phyloP scores from a whole-genome alignment of 257 asterid species.

The Cynanchum wilfordii region DNA sequence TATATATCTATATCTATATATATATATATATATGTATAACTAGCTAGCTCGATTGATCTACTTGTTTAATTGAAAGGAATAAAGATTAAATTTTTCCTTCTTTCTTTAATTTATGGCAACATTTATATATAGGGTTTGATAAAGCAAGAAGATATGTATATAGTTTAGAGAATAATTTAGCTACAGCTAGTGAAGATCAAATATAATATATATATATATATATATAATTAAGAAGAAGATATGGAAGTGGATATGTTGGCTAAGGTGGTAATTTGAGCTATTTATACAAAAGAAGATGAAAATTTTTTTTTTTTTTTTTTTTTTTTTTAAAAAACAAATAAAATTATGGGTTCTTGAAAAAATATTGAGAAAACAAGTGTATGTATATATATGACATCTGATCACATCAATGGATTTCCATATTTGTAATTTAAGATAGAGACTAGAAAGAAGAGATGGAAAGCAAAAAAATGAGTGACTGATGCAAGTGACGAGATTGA shows the following conservation, averaged over 20 bases:
- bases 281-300: background rate
- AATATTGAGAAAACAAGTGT: conserved; percentile 20
- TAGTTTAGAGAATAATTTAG: too few species aligned
- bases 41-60: too few species aligned
- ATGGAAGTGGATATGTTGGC: conserved; percentile 4
- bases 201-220: too few species aligned
- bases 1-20: background rate
- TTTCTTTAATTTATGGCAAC: too few species aligned
- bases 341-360: conserved; percentile 23
- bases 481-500: conserved; percentile 37
- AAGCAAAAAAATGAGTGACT: conserved; percentile 11
- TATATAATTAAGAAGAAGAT: background rate
- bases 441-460: conserved; percentile 15
- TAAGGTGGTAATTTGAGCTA: background rate
- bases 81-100: background rate
- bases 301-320: too few species aligned
- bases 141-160: background rate
- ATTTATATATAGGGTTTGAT: conserved; percentile 17
- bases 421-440: conserved; percentile 35
- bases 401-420: conserved; percentile 40
- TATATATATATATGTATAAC: background rate
- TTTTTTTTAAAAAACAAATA: too few species aligned
- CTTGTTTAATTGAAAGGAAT: background rate
- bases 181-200: background rate
- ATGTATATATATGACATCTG: background rate